Conservation (phyloP, 2,329 filamentous ascomycete species). For the Paramyrothecium roridum region DNA sequence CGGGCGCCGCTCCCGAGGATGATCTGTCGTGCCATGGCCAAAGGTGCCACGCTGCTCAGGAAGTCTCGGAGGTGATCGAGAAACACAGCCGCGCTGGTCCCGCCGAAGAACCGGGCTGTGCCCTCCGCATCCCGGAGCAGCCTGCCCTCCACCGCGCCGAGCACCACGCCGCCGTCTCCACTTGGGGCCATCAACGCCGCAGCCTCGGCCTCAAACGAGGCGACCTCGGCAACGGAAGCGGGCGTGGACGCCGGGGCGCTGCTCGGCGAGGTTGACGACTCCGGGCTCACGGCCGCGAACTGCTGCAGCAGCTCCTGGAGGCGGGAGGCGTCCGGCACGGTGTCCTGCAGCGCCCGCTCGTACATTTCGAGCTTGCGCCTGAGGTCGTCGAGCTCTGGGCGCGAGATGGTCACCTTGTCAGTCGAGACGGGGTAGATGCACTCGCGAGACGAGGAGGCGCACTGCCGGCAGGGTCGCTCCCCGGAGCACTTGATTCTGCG, state of each 20-base stretch:
- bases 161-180: slow-evolving; percentile 17
- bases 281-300: slow-evolving; percentile 16
- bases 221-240: neutral
- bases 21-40: slow-evolving; percentile 15
- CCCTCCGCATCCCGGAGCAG: slow-evolving; percentile 42
- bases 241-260: neutral
- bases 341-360: slow-evolving; percentile 34
- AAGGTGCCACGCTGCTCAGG: slow-evolving; percentile 35
- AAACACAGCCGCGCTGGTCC: slow-evolving; percentile 47
- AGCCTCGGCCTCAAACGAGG: neutral
- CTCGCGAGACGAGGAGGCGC: slow-evolving; percentile 36
- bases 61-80: slow-evolving; percentile 47
- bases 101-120: slow-evolving; percentile 42
- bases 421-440: slow-evolving; percentile 44
- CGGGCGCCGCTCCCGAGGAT: slow-evolving; percentile 7
- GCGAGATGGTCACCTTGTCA: slow-evolving; percentile 40
- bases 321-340: slow-evolving; percentile 29
- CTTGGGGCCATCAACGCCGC: slow-evolving; percentile 5
- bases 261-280: slow-evolving; percentile 10
- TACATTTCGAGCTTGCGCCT: slow-evolving; percentile 34
- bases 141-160: slow-evolving; percentile 30
- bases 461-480: slow-evolving; percentile 44
- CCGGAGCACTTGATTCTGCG: slow-evolving; percentile 51
- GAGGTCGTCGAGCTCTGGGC: slow-evolving; percentile 38
- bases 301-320: slow-evolving; percentile 29